Evolutionary conservation across 225 moss, liverwort and hornwort species (phyloP).

Genomic region (Takakia lepidozioides): DNA sequence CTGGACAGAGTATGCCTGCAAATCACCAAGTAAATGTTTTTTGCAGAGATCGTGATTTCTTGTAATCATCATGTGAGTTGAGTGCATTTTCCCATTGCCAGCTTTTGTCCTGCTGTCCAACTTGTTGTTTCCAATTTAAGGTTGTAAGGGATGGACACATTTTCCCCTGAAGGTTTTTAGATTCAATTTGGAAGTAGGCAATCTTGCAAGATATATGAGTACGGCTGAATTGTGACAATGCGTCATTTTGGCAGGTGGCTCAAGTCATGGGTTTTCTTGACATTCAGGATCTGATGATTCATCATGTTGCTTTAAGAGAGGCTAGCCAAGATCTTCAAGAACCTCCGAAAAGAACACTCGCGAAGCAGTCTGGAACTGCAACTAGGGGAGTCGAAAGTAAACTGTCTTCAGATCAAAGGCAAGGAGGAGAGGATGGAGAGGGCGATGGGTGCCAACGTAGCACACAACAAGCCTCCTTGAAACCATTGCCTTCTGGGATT

Average conservation of each 20-base stretch:
- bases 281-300: slow-evolving; percentile 68
- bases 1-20: slow-evolving; percentile 65
- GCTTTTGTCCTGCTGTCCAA: too few relatives aligned
- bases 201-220: too few relatives aligned
- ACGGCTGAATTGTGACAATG: too few relatives aligned
- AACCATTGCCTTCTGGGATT: slow-evolving; percentile 54
- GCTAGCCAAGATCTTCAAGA: slow-evolving; percentile 65
- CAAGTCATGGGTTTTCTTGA: slow-evolving; percentile 66
- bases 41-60: slow-evolving; percentile 2
- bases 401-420: slow-evolving; percentile 1
- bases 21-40: slow-evolving; percentile 21
- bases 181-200: too few relatives aligned
- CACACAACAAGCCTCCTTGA: slow-evolving; percentile 15
- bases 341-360: neutral
- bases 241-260: slow-evolving; percentile 65
- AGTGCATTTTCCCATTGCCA: neutral
- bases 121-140: neutral
- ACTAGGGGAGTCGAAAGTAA: slow-evolving; percentile 13
- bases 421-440: slow-evolving; percentile 7
- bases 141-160: too few relatives aligned
- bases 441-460: slow-evolving; percentile 10
- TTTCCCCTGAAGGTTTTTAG: too few relatives aligned
- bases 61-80: neutral
- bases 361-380: slow-evolving; percentile 17
- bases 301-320: slow-evolving; percentile 67